phyloP scores from a whole-genome alignment of 805 yeast species.

The Cyberlindnera subsufficiens region DNA sequence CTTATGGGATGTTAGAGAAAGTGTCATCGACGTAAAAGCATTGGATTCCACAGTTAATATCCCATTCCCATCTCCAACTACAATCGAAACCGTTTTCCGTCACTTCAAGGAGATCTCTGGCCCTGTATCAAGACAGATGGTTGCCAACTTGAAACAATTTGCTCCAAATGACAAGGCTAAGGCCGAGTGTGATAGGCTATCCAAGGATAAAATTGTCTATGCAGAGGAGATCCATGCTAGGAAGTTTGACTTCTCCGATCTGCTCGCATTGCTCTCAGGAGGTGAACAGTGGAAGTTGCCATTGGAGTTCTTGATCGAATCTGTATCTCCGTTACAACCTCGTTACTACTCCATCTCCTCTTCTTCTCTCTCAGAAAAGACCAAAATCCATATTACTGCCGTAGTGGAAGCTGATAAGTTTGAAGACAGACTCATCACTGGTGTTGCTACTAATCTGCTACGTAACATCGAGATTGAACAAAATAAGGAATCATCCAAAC shows the following conservation, averaged over 20 bases:
- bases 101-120: conserved; percentile 89
- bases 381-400: conserved; percentile 77
- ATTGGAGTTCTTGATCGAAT: conserved; percentile 77
- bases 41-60: conserved; percentile 62
- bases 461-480: conserved; percentile 60
- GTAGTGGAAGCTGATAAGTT: conserved; percentile 61
- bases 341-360: conserved; percentile 96
- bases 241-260: conserved; percentile 71
- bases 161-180: conserved; percentile 62
- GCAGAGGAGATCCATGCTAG: conserved; percentile 56
- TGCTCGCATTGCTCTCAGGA: conserved; percentile 52
- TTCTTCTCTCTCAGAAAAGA: conserved; percentile 72
- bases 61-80: conserved; percentile 75
- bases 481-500: conserved; percentile 39
- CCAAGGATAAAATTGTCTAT: conserved; percentile 64
- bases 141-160: conserved; percentile 67
- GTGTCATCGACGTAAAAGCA: conserved; percentile 58
- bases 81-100: conserved; percentile 82
- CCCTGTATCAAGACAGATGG: conserved; percentile 84
- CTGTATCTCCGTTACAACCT: conserved; percentile 77
- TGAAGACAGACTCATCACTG: conserved; percentile 35
- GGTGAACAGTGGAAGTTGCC: conserved; percentile 81
- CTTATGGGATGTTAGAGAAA: conserved; percentile 43
- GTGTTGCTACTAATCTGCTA: conserved; percentile 88
- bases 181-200: conserved; percentile 38